These are phyloP conservation scores for Ophiosphaerella narmari DNA, from an alignment of 2,329 filamentous ascomycete species.

Conservation along the genomic window DNA sequence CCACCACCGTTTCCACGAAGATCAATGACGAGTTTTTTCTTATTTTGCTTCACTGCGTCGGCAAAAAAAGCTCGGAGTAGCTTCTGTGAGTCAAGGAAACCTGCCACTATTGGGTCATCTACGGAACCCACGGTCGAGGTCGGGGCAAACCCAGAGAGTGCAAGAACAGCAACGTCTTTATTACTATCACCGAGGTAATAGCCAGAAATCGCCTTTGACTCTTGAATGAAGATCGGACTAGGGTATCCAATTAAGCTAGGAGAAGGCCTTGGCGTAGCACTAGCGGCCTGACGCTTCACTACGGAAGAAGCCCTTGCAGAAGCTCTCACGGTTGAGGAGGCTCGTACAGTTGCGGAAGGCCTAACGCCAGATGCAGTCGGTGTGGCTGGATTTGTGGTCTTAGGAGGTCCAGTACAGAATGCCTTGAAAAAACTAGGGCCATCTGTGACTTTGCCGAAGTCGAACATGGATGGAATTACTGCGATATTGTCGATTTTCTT, in stretches of 20 bases:
- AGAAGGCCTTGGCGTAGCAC: neutral
- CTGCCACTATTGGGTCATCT: neutral
- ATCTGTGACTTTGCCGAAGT: constrained; percentile 35
- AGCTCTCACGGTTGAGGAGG: neutral
- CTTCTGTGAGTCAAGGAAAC: constrained; percentile 30
- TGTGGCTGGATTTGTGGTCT: neutral
- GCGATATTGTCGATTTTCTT: constrained; percentile 32
- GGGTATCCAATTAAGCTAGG: constrained; percentile 39
- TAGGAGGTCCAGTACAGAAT: constrained; percentile 25
- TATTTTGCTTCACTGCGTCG: constrained; percentile 49
- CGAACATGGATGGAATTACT: constrained; percentile 1
- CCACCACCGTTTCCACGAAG: constrained; percentile 64
- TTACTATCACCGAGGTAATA: constrained; percentile 48
- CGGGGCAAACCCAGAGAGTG: constrained; percentile 42
- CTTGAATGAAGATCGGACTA: constrained; percentile 32
- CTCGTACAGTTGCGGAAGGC: constrained; percentile 4
- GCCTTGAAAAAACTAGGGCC: constrained; percentile 43
- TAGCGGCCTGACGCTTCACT: neutral
- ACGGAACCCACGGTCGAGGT: neutral
- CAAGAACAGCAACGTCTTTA: constrained; percentile 48
- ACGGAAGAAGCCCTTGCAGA: constrained; percentile 1
- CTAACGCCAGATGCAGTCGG: constrained; percentile 20
- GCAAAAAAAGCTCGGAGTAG: constrained; percentile 49
- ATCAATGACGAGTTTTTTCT: constrained; percentile 65
- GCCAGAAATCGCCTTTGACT: constrained; percentile 35